Conservation (phyloP, 2,329 filamentous ascomycete species). For the Pestalotiopsis sp. region DNA sequence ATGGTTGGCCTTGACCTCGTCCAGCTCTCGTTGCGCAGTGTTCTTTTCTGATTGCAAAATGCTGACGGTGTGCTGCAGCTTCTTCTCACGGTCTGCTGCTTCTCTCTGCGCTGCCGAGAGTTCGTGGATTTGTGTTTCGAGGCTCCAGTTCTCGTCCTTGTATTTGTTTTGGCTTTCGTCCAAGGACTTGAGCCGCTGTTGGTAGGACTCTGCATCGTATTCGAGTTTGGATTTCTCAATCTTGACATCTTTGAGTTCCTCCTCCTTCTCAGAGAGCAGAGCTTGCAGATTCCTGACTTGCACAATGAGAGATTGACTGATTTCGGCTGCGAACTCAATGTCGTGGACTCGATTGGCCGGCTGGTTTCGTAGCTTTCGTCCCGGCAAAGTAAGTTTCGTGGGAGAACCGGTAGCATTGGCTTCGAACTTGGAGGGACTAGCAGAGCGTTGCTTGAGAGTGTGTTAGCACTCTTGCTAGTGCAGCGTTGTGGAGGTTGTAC, state of each 20-base stretch:
- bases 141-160: conserved; percentile 98
- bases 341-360: conserved; percentile 87
- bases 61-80: conserved; percentile 74
- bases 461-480: conserved; percentile 8
- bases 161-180: conserved; percentile 95
- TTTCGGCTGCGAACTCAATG: conserved; percentile 97
- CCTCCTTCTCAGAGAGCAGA: conserved; percentile 84
- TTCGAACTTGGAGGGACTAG: conserved; percentile 78
- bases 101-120: conserved; percentile 74
- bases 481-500: conserved; percentile 22
- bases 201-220: conserved; percentile 76
- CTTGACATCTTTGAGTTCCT: conserved; percentile 75
- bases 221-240: conserved; percentile 79
- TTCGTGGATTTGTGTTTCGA: conserved; percentile 92
- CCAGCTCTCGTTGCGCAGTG: conserved; percentile 79
- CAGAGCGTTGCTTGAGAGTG: conserved; percentile 56
- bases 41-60: conserved; percentile 75
- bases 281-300: conserved; percentile 91
- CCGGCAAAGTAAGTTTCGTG: conserved; percentile 85
- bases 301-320: conserved; percentile 90
- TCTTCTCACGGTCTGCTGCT: conserved; percentile 79
- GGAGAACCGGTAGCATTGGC: conserved; percentile 84
- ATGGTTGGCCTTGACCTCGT: conserved; percentile 82
- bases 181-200: conserved; percentile 77
- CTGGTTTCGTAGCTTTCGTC: conserved; percentile 88